phyloP scores from a whole-genome alignment of 2,329 filamentous ascomycete genomes.

The Ilyonectria sp. region DNA sequence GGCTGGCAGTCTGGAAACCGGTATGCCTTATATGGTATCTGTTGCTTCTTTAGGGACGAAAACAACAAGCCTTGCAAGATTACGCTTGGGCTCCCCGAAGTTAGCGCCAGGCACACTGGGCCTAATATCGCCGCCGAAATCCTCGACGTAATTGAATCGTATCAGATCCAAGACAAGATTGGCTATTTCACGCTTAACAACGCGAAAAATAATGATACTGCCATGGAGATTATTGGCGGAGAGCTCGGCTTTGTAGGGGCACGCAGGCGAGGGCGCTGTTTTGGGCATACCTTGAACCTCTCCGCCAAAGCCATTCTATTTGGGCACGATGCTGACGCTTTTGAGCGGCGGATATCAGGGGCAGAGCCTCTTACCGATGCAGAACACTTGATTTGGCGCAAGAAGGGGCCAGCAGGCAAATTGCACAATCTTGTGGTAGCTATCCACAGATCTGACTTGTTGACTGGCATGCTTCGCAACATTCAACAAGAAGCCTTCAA shows the following conservation, averaged over 20 bases:
- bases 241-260: too few relatives aligned
- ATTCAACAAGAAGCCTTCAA: constrained; percentile 13
- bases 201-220: too few relatives aligned
- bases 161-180: too few relatives aligned
- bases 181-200: too few relatives aligned
- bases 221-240: too few relatives aligned
- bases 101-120: constrained; percentile 18
- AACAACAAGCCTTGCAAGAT: constrained; percentile 25
- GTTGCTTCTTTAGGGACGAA: constrained; percentile 26
- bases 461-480: constrained; percentile 22
- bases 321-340: constrained; percentile 29
- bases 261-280: too few relatives aligned
- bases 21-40: constrained; percentile 34
- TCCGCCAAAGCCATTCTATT: constrained; percentile 33
- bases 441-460: constrained; percentile 29
- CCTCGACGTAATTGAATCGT: constrained; percentile 17
- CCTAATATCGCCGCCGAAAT: constrained; percentile 23
- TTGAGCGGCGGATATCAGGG: constrained; percentile 13
- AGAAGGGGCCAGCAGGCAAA: constrained; percentile 33
- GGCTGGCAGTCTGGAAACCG: constrained; percentile 27
- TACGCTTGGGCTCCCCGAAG: constrained; percentile 34
- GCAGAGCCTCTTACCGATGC: constrained; percentile 6
- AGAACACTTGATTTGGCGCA: constrained; percentile 21
- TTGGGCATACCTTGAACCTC: constrained; percentile 33
- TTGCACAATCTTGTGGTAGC: constrained; percentile 31